Percentiles rank a stretch among this genome's conserved stretches.
Conservation (phyloP, 805 yeast genomes). For the Monosporozyma solicola region DNA sequence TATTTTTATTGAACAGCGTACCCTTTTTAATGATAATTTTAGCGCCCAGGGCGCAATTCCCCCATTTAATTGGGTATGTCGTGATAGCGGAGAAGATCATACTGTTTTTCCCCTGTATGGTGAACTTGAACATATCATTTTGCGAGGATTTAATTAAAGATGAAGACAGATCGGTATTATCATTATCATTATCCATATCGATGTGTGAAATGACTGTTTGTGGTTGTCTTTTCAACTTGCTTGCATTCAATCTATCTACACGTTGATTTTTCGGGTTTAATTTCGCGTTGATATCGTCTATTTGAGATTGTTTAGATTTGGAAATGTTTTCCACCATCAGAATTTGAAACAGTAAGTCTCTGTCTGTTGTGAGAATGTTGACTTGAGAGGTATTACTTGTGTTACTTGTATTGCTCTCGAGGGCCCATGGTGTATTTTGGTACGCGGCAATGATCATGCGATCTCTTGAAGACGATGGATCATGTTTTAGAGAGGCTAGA, state of each 20-base stretch:
- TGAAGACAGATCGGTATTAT: neutral
- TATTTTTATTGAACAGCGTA: slow-evolving; percentile 41
- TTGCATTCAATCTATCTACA: slow-evolving; percentile 41
- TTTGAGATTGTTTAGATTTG: slow-evolving; percentile 40
- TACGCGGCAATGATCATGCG: slow-evolving; percentile 11
- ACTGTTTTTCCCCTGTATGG: slow-evolving; percentile 46
- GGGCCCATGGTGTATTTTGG: slow-evolving; percentile 15
- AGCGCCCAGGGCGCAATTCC: slow-evolving; percentile 47
- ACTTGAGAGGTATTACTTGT: too few species aligned
- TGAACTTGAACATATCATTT: slow-evolving; percentile 36
- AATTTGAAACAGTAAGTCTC: slow-evolving; percentile 43
- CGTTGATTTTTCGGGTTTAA: slow-evolving; percentile 52
- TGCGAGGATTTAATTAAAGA: neutral
- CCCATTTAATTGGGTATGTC: slow-evolving; percentile 41
- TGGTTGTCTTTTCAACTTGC: slow-evolving; percentile 10
- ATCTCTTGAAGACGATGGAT: slow-evolving; percentile 10
- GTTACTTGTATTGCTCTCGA: neutral
- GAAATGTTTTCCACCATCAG: slow-evolving; percentile 47
- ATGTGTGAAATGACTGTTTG: slow-evolving; percentile 40
- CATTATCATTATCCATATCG: slow-evolving; percentile 33
- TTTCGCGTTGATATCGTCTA: slow-evolving; percentile 45
- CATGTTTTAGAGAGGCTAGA: slow-evolving; percentile 4
- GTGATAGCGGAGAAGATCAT: slow-evolving; percentile 52
- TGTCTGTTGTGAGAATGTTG: slow-evolving; percentile 8
- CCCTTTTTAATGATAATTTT: slow-evolving; percentile 44